Evolutionary conservation across 768 basidiomycete genomes (phyloP), one percentile per base, ranked within the genome.

Genomic region (Mycena filopes): DNA sequence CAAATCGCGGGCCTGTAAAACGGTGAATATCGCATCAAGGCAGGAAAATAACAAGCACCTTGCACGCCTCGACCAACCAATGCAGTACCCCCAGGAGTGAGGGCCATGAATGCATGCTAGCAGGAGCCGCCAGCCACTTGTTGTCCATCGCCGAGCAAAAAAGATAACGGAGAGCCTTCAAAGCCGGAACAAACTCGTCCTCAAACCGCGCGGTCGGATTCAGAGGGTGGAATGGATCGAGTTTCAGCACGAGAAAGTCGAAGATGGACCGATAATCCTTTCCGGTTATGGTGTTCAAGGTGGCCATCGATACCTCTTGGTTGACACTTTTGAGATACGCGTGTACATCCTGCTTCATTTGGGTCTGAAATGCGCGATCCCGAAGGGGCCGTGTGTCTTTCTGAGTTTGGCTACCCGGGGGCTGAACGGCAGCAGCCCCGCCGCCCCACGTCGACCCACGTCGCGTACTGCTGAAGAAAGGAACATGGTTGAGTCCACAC

Each of bases 21-120:
- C n/a, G n/a, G 45, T n/a, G 36, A 40, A 43, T 29, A 51, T 26
- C 49, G 43, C 16, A 28, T 31, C n/a, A 25, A 11, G 12, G 21
- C 45, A 31, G 8, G 26, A 63, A 40, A 25, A n/a, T 55, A 13
- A 31, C 60, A 74, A 82, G 28, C 71, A 96, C 97, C 80, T 90
- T 91, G 71, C 92, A 90, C 68, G 94, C 76, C 70, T 94, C 90
- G 10, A 93, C 93, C 16, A 99, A 79, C 98, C 98, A 99, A 77
- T 96, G 92, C 36, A 99, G 75, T 72, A 93, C 92, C 23, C 93
- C 97, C 18, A 99, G 82, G 26, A 98, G 78, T 23, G 87, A 82
- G 0, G 95, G 94, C 98, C 97, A 99, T n/a, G 91, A 89, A 77
- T 94, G 92, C 82, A 92, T 91, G 57, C 90, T 91, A 0, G 94